Percentiles rank a stretch among this genome's conserved stretches.
Conservation (phyloP, 768 basidiomycete genomes). For the Pulveroboletus sp. region DNA sequence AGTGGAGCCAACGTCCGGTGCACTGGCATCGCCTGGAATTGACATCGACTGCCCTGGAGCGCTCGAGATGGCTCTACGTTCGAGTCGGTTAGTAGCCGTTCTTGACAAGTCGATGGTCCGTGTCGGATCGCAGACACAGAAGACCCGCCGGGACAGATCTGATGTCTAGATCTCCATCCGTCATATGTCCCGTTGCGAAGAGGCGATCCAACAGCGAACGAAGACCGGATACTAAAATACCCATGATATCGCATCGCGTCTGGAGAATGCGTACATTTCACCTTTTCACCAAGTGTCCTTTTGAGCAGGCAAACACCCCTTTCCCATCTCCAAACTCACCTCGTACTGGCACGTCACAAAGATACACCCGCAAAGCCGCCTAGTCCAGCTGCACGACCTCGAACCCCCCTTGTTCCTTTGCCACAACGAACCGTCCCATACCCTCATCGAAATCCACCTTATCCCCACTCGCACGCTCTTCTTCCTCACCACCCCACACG, state of each 20-base stretch:
- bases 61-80: neutral
- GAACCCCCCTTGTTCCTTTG: slow-evolving; percentile 22
- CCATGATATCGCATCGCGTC: neutral
- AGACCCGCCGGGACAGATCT: neutral
- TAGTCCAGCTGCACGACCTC: slow-evolving; percentile 25
- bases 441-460: slow-evolving; percentile 29
- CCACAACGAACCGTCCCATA: slow-evolving; percentile 29
- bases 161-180: neutral
- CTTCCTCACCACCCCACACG: neutral
- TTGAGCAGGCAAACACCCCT: neutral
- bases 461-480: slow-evolving; percentile 6
- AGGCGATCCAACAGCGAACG: no score
- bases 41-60: neutral
- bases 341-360: neutral
- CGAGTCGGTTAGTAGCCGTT: neutral
- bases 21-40: neutral
- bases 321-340: neutral
- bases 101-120: neutral
- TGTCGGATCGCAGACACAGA: neutral
- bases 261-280: neutral
- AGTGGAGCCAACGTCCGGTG: neutral
- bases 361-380: neutral
- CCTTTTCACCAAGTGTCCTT: neutral
- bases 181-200: neutral
- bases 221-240: neutral